Base-by-base conservation (phyloP, 1,284 basidiomycete genomes). In the Earliella scabrosa region DNA sequence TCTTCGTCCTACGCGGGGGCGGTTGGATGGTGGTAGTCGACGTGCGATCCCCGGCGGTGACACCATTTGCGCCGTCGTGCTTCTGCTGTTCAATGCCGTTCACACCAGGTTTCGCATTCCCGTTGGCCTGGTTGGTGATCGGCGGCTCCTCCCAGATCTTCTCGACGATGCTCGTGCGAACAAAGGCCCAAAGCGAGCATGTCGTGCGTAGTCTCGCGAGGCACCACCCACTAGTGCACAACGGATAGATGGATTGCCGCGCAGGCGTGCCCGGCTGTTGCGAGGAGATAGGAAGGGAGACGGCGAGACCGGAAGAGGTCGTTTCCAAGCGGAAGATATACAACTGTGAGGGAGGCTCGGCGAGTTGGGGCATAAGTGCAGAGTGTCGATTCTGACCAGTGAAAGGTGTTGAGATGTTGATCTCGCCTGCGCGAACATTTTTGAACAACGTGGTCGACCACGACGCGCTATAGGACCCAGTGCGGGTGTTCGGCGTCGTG, bases 151-250 rank as follows among this genome's bases (percentile, higher is more conserved):
- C 85, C 90, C 95, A 94, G 2, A 97, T 76, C 52, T 87, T 88
- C 58, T 93, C 90, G 27, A 97, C 80, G 54, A 97, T 79, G 16
- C 89, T 85, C 1, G 83, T 86, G 27, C 93, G 85, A 36, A 97
- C 83, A 68, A 93, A 97, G 20, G 90, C 86, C 93, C 95, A 97
- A 23, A 97, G 77, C 10, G 90, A 90, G 71, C 95, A 97, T 18
- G 94, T 93, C n/a, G 89, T 82, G 11, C 95, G 83, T 18, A 97
- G 76, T 7, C 93, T 82, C 2, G 80, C 70, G 10, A 95, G 77
- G 67, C 92, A 95, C 85, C 92, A 95, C 13, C 88, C 85, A 44
- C 82, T 83, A 21, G 80, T 76, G 67, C 92, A 93, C 9, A 96
- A 76, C 1, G 92, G 88, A 71, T 95, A 92, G 9, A 70, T 70